Percentiles rank a stretch among this genome's conserved stretches.
These are phyloP conservation scores for Barnettozyma pratensis DNA, from an alignment of 805 yeast species.

Conservation along the genomic window DNA sequence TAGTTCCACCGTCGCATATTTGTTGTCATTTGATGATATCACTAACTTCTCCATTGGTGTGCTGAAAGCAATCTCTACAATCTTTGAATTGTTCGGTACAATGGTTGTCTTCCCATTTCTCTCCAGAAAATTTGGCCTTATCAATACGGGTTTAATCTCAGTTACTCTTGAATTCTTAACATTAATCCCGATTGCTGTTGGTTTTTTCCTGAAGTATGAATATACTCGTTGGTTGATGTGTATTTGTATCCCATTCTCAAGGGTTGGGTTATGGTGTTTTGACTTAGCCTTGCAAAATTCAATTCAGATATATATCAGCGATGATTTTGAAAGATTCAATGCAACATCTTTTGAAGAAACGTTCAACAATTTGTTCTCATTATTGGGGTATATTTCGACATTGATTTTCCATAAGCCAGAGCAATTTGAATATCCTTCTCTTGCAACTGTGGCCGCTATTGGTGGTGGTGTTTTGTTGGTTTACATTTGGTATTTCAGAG, in stretches of 20 bases:
- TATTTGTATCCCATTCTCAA: slow-evolving; percentile 26
- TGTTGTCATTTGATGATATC: slow-evolving; percentile 27
- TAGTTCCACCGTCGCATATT: slow-evolving; percentile 31
- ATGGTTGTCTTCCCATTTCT: slow-evolving; percentile 28
- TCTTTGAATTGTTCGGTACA: slow-evolving; percentile 30
- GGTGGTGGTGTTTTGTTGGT: slow-evolving; percentile 6
- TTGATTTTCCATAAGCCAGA: slow-evolving; percentile 27
- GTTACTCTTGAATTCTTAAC: slow-evolving; percentile 28
- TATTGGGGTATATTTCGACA: slow-evolving; percentile 25
- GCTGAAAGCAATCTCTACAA: slow-evolving; percentile 28
- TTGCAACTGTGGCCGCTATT: slow-evolving; percentile 13
- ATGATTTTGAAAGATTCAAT: slow-evolving; percentile 26
- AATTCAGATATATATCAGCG: slow-evolving; percentile 30
- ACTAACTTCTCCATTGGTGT: slow-evolving; percentile 27
- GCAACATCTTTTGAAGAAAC: slow-evolving; percentile 32
- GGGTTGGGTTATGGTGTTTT: slow-evolving; percentile 39
- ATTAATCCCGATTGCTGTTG: slow-evolving; percentile 22
- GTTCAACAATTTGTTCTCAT: slow-evolving; percentile 27
- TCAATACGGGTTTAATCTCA: slow-evolving; percentile 27
- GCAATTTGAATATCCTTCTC: slow-evolving; percentile 26
- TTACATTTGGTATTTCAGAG: slow-evolving; percentile 6
- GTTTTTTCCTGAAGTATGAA: slow-evolving; percentile 11
- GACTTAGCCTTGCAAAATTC: slow-evolving; percentile 31
- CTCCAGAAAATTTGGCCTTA: slow-evolving; percentile 22
- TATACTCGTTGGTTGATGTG: slow-evolving; percentile 19